These are phyloP conservation scores for Suhomyces emberorum DNA, from an alignment of 805 yeast genomes.

Conservation along the genomic window DNA sequence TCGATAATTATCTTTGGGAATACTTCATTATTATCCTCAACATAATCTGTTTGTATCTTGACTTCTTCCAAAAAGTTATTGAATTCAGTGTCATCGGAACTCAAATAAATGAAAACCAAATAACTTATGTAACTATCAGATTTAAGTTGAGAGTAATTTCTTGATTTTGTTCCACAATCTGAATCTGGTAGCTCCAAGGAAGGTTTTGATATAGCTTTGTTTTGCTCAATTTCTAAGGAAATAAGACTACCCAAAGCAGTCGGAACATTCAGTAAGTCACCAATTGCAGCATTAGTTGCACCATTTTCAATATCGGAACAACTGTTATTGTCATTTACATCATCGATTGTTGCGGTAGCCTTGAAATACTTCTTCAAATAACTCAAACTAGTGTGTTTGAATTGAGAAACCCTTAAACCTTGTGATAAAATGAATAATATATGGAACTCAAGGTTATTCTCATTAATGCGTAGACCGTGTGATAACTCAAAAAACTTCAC, in stretches of 20 bases:
- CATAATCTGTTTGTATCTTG: conserved; percentile 14
- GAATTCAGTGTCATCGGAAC: conserved; percentile 23
- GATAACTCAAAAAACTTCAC: conserved; percentile 42
- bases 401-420: conserved; percentile 58
- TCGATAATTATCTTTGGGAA: conserved; percentile 30
- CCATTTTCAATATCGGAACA: not conserved
- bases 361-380: conserved; percentile 44
- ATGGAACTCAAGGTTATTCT: conserved; percentile 49
- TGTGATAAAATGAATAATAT: conserved; percentile 47
- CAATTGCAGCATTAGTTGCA: not conserved
- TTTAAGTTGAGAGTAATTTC: not conserved
- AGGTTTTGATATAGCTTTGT: not conserved
- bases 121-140: conserved; percentile 9
- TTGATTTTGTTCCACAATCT: not conserved
- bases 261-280: not conserved
- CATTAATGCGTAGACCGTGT: conserved; percentile 37
- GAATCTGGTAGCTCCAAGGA: not conserved
- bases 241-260: not conserved
- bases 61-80: conserved; percentile 20
- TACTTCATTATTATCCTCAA: conserved; percentile 13
- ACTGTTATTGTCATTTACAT: not conserved
- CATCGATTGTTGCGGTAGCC: conserved; percentile 33
- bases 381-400: conserved; percentile 47
- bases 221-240: not conserved
- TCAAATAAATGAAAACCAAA: conserved; percentile 33